Percentiles rank a stretch among this genome's conserved stretches.
Evolutionary conservation across 495 filamentous ascomycete genomes (phyloP).

Genomic region (Massariosphaeria phaeospora): DNA sequence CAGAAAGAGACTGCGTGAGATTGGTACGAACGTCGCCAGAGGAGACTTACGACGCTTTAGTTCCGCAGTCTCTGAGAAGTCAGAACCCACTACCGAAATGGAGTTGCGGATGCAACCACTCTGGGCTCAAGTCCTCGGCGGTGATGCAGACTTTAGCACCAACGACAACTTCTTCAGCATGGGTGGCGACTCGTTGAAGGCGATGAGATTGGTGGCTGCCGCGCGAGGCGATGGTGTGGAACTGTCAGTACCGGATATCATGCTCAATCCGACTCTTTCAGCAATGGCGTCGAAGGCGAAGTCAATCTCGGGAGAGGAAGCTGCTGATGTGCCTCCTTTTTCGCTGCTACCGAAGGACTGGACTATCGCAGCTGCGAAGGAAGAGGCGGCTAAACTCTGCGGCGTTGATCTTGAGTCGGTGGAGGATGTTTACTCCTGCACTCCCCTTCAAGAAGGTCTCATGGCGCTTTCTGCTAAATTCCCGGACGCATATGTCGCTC

Average conservation of each 20-base stretch:
- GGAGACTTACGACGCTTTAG: slow-evolving; percentile 19
- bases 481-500: slow-evolving; percentile 26
- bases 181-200: slow-evolving; percentile 34
- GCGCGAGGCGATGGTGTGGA: slow-evolving; percentile 16
- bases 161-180: slow-evolving; percentile 35
- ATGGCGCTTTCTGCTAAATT: slow-evolving; percentile 32
- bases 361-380: slow-evolving; percentile 12
- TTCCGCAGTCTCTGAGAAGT: slow-evolving; percentile 29
- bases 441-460: slow-evolving; percentile 26
- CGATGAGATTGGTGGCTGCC: slow-evolving; percentile 34
- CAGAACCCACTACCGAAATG: slow-evolving; percentile 26
- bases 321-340: slow-evolving; percentile 12
- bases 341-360: slow-evolving; percentile 24
- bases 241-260: slow-evolving; percentile 49
- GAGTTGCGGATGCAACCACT: slow-evolving; percentile 21
- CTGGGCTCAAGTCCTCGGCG: slow-evolving; percentile 21
- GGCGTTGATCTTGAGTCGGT: not conserved
- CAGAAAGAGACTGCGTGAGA: slow-evolving; percentile 48
- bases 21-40: slow-evolving; percentile 16
- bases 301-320: not conserved
- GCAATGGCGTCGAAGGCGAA: slow-evolving; percentile 45
- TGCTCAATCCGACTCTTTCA: slow-evolving; percentile 45
- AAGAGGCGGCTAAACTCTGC: slow-evolving; percentile 13
- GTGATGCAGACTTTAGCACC: slow-evolving; percentile 13
- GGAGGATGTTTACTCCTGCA: slow-evolving; percentile 27